phyloP scores from a whole-genome alignment of 345 rosid genomes.

The Rhizophora apiculata region DNA sequence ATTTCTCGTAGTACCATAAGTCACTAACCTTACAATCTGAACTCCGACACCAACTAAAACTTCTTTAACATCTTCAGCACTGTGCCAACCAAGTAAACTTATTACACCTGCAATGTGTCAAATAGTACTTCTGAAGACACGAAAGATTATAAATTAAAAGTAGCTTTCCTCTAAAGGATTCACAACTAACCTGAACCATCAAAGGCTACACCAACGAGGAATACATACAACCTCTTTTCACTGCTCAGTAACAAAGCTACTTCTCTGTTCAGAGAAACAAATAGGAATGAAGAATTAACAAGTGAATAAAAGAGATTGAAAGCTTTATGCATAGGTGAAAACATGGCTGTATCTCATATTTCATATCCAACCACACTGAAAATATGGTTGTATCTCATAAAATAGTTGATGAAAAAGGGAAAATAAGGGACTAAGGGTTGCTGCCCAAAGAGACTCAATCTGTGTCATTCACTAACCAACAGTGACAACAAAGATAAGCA shows the following conservation, averaged over 20 bases:
- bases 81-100: constrained; percentile 64
- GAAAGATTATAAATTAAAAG: constrained; percentile 17
- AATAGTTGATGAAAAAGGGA: neutral
- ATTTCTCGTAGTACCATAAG: constrained; percentile 17
- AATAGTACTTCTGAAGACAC: constrained; percentile 26
- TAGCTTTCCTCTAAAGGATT: constrained; percentile 20
- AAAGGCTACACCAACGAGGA: constrained; percentile 54
- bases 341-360: too few species aligned
- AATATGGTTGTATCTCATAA: neutral
- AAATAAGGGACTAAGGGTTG: neutral
- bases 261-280: constrained; percentile 57
- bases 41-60: constrained; percentile 75
- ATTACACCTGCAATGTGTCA: constrained; percentile 50
- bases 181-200: constrained; percentile 68
- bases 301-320: neutral
- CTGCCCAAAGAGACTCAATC: neutral
- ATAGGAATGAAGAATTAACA: neutral
- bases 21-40: constrained; percentile 78
- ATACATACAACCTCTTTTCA: constrained; percentile 57
- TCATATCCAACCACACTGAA: neutral
- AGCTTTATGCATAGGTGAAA: neutral
- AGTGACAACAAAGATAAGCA: neutral
- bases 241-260: constrained; percentile 69
- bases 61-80: constrained; percentile 63
- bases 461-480: neutral